phyloP scores from a whole-genome alignment of 106 monocot species.

The Dioscorea alata region DNA sequence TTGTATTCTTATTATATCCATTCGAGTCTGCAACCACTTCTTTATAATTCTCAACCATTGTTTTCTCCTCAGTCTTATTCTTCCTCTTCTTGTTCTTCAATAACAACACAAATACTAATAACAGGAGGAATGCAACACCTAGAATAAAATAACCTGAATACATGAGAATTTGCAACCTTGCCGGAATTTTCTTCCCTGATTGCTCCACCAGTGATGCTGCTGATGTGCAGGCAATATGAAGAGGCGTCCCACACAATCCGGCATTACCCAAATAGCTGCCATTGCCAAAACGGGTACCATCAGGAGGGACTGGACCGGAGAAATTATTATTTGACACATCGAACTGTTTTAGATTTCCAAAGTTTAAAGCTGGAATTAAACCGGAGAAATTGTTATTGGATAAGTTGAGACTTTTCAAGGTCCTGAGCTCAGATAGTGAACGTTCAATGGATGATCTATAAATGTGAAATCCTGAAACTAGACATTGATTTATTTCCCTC shows the following conservation, averaged over 20 bases:
- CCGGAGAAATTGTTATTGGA: conserved; percentile 1
- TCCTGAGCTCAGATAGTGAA: conserved; percentile 14
- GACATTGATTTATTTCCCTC: too few relatives aligned
- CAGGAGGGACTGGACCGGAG: conserved; percentile 12
- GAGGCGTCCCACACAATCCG: conserved; percentile 26
- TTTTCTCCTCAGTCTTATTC: not conserved
- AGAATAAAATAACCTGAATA: conserved; percentile 30
- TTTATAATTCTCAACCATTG: not conserved
- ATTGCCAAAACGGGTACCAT: not conserved
- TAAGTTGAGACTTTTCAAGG: conserved; percentile 31
- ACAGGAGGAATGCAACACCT: conserved; percentile 8
- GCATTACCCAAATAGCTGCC: conserved; percentile 19
- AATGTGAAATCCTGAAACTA: too few relatives aligned
- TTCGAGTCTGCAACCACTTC: not conserved
- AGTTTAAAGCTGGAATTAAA: not conserved
- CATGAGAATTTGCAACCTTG: conserved; percentile 6
- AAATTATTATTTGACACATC: not conserved
- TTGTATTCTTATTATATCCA: not conserved
- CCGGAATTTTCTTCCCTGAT: not conserved
- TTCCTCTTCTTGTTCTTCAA: conserved; percentile 8
- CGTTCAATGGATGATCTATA: too few relatives aligned
- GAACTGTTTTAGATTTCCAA: not conserved
- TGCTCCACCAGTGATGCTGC: too few relatives aligned
- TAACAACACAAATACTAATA: conserved; percentile 11
- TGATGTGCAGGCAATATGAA: conserved; percentile 8